These are phyloP conservation scores for Rosa chinensis DNA, from an alignment of 306 rosid species.

Conservation along the genomic window DNA sequence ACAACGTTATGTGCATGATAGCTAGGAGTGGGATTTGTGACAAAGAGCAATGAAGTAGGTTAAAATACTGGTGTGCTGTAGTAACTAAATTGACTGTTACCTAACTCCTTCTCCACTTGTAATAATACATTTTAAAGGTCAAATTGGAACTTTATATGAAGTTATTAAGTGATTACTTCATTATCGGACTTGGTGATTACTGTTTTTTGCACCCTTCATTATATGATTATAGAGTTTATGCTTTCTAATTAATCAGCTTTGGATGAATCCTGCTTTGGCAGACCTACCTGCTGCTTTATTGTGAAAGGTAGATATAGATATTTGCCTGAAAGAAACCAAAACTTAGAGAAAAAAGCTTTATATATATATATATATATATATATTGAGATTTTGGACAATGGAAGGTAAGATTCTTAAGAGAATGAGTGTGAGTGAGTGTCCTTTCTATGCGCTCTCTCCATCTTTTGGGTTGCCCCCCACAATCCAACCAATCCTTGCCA, in stretches of 20 bases:
- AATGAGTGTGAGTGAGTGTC: conserved; percentile 2
- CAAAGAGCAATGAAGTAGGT: conserved; percentile 16
- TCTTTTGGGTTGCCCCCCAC: conserved; percentile 19
- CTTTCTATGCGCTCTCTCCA: neutral
- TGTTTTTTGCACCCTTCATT: neutral
- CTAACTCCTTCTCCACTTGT: conserved; percentile 27
- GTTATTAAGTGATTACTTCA: neutral
- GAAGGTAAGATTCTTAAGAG: conserved; percentile 10
- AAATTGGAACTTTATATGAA: neutral
- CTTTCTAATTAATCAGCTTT: conserved; percentile 3
- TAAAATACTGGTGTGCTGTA: conserved; percentile 22
- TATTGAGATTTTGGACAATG: conserved; percentile 19
- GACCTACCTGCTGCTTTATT: conserved; percentile 1
- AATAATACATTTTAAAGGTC: conserved; percentile 14
- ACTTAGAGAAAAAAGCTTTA: neutral
- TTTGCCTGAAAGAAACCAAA: conserved; percentile 3
- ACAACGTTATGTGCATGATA: conserved; percentile 18
- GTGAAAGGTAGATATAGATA: neutral
- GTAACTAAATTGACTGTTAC: conserved; percentile 38
- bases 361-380: neutral
- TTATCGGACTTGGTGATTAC: neutral
- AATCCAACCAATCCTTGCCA: conserved; percentile 22
- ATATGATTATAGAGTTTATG: conserved; percentile 8
- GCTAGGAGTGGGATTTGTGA: conserved; percentile 12
- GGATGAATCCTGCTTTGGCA: conserved; percentile 3